A percentile compares a stretch with the other conserved stretches of the same genome.
These are phyloP conservation scores for Didymella keratinophila DNA, from an alignment of 2,329 filamentous ascomycete species.

Conservation along the genomic window DNA sequence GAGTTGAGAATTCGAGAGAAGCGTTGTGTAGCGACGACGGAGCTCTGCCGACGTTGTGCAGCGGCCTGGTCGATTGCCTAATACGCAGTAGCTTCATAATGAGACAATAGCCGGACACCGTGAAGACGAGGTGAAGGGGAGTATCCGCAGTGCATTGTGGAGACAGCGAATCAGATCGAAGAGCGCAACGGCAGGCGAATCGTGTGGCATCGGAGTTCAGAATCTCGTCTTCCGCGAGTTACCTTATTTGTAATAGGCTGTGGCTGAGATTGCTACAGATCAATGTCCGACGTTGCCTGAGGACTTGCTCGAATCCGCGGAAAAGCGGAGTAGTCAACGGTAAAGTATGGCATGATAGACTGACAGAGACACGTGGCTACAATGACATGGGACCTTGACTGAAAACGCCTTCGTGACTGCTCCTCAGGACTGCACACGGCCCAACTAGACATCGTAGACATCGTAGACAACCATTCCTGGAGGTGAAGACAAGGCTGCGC, in stretches of 20 bases:
- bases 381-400: background rate
- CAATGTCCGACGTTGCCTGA: constrained; percentile 1
- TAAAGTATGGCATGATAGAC: background rate
- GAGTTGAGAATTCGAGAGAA: background rate
- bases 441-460: background rate
- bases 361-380: background rate
- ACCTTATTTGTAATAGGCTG: background rate
- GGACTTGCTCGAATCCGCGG: background rate
- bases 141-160: constrained; percentile 13
- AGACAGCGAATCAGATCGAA: constrained; percentile 18
- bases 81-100: constrained; percentile 29
- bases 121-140: constrained; percentile 32
- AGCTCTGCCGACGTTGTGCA: constrained; percentile 24
- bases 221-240: background rate
- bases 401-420: background rate
- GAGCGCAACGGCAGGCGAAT: constrained; percentile 8
- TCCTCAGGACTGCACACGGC: background rate
- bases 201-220: constrained; percentile 1
- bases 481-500: constrained; percentile 15
- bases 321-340: background rate
- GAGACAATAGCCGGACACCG: constrained; percentile 27
- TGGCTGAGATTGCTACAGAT: constrained; percentile 1
- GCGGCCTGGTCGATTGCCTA: constrained; percentile 13
- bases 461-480: background rate
- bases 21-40: constrained; percentile 19